These are phyloP conservation scores for Scalesia atractyloides DNA, from an alignment of 129 eudicot genomes.

Conservation along the genomic window DNA sequence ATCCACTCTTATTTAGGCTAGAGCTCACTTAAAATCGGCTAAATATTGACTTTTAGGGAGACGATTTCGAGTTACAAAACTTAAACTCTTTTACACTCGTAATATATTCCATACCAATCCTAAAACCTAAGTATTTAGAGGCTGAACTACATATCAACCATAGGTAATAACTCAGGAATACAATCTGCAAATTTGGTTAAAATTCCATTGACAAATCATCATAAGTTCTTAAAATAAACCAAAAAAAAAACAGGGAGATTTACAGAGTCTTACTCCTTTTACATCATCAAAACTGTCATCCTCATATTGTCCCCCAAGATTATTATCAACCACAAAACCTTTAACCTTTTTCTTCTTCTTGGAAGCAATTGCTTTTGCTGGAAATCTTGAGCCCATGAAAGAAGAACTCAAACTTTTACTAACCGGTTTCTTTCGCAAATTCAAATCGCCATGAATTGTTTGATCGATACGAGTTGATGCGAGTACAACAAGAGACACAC, in stretches of 20 bases:
- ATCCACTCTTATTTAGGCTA: neutral
- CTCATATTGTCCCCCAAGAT: slow-evolving; percentile 75
- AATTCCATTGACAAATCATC: neutral
- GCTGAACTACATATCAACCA: neutral
- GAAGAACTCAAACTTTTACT: slow-evolving; percentile 47
- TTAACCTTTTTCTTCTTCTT: slow-evolving; percentile 46
- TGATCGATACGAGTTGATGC: slow-evolving; percentile 40
- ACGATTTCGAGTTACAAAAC: neutral
- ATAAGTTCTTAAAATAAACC: neutral
- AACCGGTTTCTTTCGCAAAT: slow-evolving; percentile 20
- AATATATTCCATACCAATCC: neutral
- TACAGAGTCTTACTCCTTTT: slow-evolving; percentile 50
- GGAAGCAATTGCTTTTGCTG: slow-evolving; percentile 38
- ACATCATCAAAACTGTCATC: slow-evolving; percentile 82
- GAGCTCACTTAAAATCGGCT: neutral
- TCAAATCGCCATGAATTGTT: slow-evolving; percentile 39
- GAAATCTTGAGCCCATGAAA: slow-evolving; percentile 50
- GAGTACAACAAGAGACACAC: slow-evolving; percentile 55
- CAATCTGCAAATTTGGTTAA: slow-evolving; percentile 9
- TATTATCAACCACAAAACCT: slow-evolving; percentile 56
- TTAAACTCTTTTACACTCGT: neutral
- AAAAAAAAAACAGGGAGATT: neutral
- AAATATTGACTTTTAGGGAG: neutral
- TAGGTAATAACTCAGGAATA: neutral
- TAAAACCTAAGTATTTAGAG: neutral